These are phyloP conservation scores for Trypanosoma melophagium DNA, from an alignment of 208 protist genomes.

Conservation along the genomic window DNA sequence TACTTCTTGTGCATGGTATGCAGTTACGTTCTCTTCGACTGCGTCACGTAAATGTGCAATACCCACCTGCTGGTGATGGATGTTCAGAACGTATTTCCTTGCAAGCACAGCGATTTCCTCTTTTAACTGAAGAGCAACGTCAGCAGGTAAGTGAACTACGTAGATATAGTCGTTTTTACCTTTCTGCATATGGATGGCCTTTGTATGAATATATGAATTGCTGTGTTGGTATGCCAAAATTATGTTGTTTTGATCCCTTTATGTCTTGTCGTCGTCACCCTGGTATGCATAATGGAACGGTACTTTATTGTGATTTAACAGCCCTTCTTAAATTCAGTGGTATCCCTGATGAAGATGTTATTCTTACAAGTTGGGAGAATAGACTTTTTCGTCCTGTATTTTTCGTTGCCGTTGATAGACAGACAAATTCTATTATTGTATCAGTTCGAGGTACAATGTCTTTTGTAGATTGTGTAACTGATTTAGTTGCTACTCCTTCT, in stretches of 20 bases:
- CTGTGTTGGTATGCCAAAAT: slow-evolving; percentile 45
- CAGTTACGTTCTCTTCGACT: slow-evolving; percentile 47
- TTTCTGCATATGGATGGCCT: slow-evolving; percentile 76
- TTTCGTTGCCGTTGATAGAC: slow-evolving; percentile 68
- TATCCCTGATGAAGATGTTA: slow-evolving; percentile 59
- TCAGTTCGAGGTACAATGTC: slow-evolving; percentile 88
- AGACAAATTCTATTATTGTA: slow-evolving; percentile 63
- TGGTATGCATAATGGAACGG: slow-evolving; percentile 46
- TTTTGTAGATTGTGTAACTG: slow-evolving; percentile 80
- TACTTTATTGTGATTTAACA: slow-evolving; percentile 65
- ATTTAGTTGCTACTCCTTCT: slow-evolving; percentile 59
- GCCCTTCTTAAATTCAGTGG: slow-evolving; percentile 56
- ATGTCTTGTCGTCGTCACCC: slow-evolving; percentile 64
- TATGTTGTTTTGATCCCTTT: slow-evolving; percentile 62
- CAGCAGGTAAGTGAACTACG: slow-evolving; percentile 44
- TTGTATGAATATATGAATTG: slow-evolving; percentile 71
- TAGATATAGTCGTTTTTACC: slow-evolving; percentile 72
- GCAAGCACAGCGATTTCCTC: slow-evolving; percentile 48
- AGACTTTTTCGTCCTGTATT: slow-evolving; percentile 70
- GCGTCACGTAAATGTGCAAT: slow-evolving; percentile 31
- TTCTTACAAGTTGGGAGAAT: slow-evolving; percentile 76
- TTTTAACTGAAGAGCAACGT: slow-evolving; percentile 40
- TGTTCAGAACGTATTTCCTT: slow-evolving; percentile 41
- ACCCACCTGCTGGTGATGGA: slow-evolving; percentile 21
- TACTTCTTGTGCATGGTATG: slow-evolving; percentile 77